Base-by-base conservation (phyloP, 306 rosid genomes). In the Vachellia collinsii region DNA sequence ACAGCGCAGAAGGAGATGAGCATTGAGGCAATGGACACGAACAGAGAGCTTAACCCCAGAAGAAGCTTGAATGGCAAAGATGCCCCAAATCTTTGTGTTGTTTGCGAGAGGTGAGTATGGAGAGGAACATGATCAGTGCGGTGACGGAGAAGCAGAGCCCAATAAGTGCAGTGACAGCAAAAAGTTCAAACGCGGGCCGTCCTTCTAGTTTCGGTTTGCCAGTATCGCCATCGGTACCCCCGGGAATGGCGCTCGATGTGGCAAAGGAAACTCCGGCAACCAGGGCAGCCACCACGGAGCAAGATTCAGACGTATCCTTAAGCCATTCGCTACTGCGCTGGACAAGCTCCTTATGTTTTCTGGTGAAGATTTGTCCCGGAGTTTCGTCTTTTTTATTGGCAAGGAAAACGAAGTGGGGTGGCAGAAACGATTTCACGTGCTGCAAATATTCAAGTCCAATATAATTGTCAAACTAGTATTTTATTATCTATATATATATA, bases 131-230 rank as follows among this genome's bases (percentile, higher is more conserved):
- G 0, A 90, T 69, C 37, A 90, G 38, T 3, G 90, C 66, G 0
- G 85, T 84, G 5, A 87, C 85, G 0, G 95, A 92, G 81, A 80
- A 88, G 70, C 87, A 88, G 0, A 90, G 90, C 0, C 90, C 89
- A 9, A 85, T 11, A 0, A 90, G 72, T 0, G 93, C 85, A 0
- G 87, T 25, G 8, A 88, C 74, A 6, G 86, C 84, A 13, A 90
- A 89, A 4, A 63, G 0, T 0, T 90, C 73, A 29, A 90, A 88
- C 0, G 74, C 80, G 0, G 88, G 89, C 2, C 43, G 46, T 13
- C 80, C 83, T 48, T 69, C 84, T 29, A 29, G 2, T 1, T 1
- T 29, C 2, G 34, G 34, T 29, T 29, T 29, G 34, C 34, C 34
- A 29, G 34, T 29, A 1, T 29, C 1, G 1, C 2, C 34, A 29